Evolutionary conservation across 1,139 yeast species (phyloP), one percentile per base, ranked within the genome.

Genomic region (Lodderomyces oxycetoniae): DNA sequence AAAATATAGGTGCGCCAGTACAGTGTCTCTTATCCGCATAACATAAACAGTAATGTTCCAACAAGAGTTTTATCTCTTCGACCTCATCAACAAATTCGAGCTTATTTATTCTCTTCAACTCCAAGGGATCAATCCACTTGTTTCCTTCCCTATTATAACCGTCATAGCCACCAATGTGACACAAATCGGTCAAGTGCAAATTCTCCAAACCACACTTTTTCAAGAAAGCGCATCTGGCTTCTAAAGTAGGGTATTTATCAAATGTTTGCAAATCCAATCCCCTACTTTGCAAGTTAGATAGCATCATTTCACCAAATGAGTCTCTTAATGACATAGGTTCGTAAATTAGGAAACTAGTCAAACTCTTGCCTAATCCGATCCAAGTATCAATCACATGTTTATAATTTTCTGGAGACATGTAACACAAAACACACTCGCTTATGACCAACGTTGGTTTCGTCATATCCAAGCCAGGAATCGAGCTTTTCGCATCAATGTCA

Each of bases 341-440:
- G 57, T 91, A 91, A 1, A 88, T 67, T 2, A 81, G 60, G 40
- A 84, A 52, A 1, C 69, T 49, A 34, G 74, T 55, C 13, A 43
- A 33, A 3, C 38, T 24, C 0, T 37, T n/a, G 17, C 68, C 49
- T 1, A 43, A 33, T 5, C 12, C 17, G 9, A 43, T 46, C 70
- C 70, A 67, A 34, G 57, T 62, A 2, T 57, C 43, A 5, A 91
- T 57, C 6, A 87, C 69, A 4, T 50, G 35, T 33, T 70, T 67
- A 8, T 91, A 74, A 19, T 73, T 77, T 2, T 57, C 56, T 0
- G 85, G 79, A 3, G 75, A 70, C 41, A 86, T 55, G 51, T 91
- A 91, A 53, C 97, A 91, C 21, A 91, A 63, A 32, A 89, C 89
- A 58, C 97, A 91, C 56, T 91, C 98, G 38, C 95, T 81, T 17